phyloP scores from a whole-genome alignment of 352 stramenopile genomes.

The Phytophthora pseudosyringae region DNA sequence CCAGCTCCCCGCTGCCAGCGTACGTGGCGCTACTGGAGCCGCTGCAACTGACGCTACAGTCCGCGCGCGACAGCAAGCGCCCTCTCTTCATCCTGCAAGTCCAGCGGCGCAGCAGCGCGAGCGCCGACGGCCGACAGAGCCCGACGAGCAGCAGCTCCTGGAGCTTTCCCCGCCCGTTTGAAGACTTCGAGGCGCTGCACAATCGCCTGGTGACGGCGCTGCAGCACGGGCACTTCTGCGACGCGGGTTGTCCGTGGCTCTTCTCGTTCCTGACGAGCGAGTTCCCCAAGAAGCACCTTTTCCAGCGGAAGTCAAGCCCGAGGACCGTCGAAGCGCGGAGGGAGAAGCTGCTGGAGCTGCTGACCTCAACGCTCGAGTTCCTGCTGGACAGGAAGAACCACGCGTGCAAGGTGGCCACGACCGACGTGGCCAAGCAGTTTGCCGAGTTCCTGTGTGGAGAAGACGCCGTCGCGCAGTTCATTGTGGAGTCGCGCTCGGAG shows the following conservation, averaged over 20 bases:
- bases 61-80: slow-evolving; percentile 9
- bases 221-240: slow-evolving; percentile 45
- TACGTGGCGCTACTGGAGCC: slow-evolving; percentile 39
- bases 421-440: slow-evolving; percentile 29
- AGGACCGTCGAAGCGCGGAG: slow-evolving; percentile 19
- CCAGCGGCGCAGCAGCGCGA: slow-evolving; percentile 17
- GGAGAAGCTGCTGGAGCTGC: slow-evolving; percentile 25
- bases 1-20: slow-evolving; percentile 19
- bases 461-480: slow-evolving; percentile 22
- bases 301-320: slow-evolving; percentile 29
- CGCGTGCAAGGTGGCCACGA: slow-evolving; percentile 27
- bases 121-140: neutral
- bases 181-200: slow-evolving; percentile 38
- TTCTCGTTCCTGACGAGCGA: slow-evolving; percentile 37
- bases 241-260: slow-evolving; percentile 34
- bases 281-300: slow-evolving; percentile 43
- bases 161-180: slow-evolving; percentile 25
- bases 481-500: slow-evolving; percentile 28
- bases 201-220: slow-evolving; percentile 22
- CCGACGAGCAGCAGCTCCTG: slow-evolving; percentile 14
- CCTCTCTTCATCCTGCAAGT: slow-evolving; percentile 33
- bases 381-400: slow-evolving; percentile 40
- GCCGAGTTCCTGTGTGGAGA: slow-evolving; percentile 39
- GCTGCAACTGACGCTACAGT: slow-evolving; percentile 30
- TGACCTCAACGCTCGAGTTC: slow-evolving; percentile 31